Evolutionary conservation across 768 basidiomycete species (phyloP), one percentile per base, ranked within the genome.

Genomic region (Pleurotus pulmonarius): DNA sequence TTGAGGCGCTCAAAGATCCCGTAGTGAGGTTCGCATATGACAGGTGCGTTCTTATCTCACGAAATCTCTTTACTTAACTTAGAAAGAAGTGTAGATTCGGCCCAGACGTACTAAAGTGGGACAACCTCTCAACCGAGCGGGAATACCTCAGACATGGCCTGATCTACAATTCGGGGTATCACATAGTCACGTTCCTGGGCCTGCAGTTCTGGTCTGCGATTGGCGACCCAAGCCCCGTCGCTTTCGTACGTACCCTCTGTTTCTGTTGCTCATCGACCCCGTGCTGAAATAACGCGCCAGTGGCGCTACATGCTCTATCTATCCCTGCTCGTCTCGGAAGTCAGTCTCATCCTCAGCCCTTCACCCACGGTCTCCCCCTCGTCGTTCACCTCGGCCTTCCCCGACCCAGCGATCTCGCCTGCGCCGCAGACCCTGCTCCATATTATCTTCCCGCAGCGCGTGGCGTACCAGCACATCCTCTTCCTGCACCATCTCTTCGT

Each of bases 21-120:
- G 75, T 81, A 7, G 84, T 84, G 45, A 71, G 92, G 48, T 94
- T 92, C 73, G 92, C 91, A 0, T 94, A 94, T 67, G 92, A 94
- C 64, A 79, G 91, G 87, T 90, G 61, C 52, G 81, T 66, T 16
- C 18, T 13, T 29, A 48, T 38, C 43, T 56, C 45, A 58, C 37
- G 3, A 20, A 41, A 7, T 38, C 4, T 34, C 29, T 53, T 51
- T 16, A 49, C 12, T 44, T 54, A 16, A 56, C 38, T 34, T 39
- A 43, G n/a, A 18, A 40, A 12, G 45, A 18, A 41, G 45, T 22
- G 22, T 61, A 92, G 90, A 59, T 94, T 94, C 64, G 92, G 92
- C 0, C 85, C 90, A 9, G 83, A 83, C 29, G 88, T 86, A 3
- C 60, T 90, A 20, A 65, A 56, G 1, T 94, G 91, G 90, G 77